These are phyloP conservation scores for Saussurea involucrata DNA, from an alignment of 129 eudicot genomes.

Conservation along the genomic window DNA sequence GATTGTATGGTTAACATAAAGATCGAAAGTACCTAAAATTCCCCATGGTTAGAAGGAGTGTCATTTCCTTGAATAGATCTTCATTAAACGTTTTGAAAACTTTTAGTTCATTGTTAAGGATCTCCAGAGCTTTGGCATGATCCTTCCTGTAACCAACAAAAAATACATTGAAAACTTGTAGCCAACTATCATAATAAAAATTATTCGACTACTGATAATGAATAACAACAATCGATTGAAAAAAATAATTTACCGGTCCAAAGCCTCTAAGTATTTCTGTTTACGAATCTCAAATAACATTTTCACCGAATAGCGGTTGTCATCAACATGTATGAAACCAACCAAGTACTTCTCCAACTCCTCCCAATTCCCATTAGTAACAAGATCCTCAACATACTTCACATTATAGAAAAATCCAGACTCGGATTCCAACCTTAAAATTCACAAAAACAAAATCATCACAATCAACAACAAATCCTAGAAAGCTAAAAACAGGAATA, in stretches of 20 bases:
- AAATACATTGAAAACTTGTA: background rate
- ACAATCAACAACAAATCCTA: background rate
- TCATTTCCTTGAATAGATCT: slow-evolving; percentile 48
- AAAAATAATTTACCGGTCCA: slow-evolving; percentile 41
- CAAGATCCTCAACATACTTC: slow-evolving; percentile 50
- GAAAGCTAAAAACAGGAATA: background rate
- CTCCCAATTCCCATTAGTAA: slow-evolving; percentile 51
- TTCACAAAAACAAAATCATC: slow-evolving; percentile 8
- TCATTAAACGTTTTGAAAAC: slow-evolving; percentile 42
- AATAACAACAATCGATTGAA: background rate
- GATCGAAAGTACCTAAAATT: slow-evolving; percentile 49
- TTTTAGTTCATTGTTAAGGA: slow-evolving; percentile 54
- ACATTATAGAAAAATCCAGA: slow-evolving; percentile 44
- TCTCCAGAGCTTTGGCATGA: slow-evolving; percentile 45
- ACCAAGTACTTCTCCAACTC: slow-evolving; percentile 50
- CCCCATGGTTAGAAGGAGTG: slow-evolving; percentile 42
- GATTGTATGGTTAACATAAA: background rate
- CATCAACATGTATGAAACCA: slow-evolving; percentile 46
- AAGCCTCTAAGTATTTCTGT: slow-evolving; percentile 63
- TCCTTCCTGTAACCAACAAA: slow-evolving; percentile 39
- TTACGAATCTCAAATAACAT: slow-evolving; percentile 56
- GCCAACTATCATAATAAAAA: too few species aligned
- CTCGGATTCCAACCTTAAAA: slow-evolving; percentile 64
- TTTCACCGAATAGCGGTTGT: slow-evolving; percentile 44
- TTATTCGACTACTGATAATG: background rate